These are phyloP conservation scores for Argentina anserina DNA, from an alignment of 306 rosid species.

Conservation along the genomic window DNA sequence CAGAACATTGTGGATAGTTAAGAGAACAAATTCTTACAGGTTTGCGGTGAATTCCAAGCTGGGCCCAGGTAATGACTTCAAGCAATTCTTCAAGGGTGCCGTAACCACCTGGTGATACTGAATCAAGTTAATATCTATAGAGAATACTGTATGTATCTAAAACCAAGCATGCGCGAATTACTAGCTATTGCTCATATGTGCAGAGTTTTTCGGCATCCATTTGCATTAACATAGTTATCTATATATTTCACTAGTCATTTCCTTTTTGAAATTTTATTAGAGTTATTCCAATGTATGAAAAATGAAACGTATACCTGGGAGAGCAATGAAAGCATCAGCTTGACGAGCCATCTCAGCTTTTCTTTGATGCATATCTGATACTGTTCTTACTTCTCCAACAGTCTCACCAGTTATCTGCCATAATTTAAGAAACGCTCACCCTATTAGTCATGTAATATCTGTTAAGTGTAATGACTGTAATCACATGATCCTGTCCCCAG, in stretches of 20 bases:
- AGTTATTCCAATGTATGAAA: not conserved
- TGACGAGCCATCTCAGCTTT: conserved; percentile 99
- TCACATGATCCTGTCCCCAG: not conserved
- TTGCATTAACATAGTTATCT: not conserved
- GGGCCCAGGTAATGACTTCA: conserved; percentile 99
- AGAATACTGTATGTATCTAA: not conserved
- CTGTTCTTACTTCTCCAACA: conserved; percentile 90
- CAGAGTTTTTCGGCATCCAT: too few species aligned
- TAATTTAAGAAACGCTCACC: not conserved
- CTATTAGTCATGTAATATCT: not conserved
- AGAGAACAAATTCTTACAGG: conserved; percentile 50
- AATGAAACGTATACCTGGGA: conserved; percentile 57
- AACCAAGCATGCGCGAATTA: not conserved
- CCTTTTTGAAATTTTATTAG: too few species aligned
- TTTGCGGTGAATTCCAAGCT: conserved; percentile 94
- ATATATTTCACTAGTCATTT: too few species aligned
- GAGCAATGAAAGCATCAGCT: conserved; percentile 98
- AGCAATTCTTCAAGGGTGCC: conserved; percentile 98
- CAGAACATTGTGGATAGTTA: not conserved
- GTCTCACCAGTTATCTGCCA: conserved; percentile 85
- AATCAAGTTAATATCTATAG: not conserved
- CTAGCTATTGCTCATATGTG: not conserved
- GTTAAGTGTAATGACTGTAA: not conserved
- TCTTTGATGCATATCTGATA: conserved; percentile 95
- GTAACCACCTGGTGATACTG: conserved; percentile 63